Evolutionary conservation across 108 stramenopile genomes (phyloP).

Genomic region (Poteriospumella lacustris): DNA sequence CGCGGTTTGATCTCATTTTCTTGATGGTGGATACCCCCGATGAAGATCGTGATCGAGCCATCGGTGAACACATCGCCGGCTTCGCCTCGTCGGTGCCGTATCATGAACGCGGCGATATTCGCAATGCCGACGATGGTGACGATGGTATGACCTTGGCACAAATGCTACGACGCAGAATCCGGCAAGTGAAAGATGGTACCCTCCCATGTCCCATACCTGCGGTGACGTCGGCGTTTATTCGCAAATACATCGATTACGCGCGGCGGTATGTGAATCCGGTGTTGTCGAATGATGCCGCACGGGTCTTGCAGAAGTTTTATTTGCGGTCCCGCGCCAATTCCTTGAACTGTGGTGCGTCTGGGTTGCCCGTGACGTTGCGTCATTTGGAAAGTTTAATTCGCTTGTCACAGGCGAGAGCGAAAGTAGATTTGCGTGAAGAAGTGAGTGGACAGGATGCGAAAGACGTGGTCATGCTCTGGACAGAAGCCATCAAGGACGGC

Average conservation of each 20-base stretch:
- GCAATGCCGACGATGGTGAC: neutral
- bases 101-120: neutral
- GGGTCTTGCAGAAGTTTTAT: slow-evolving; percentile 74
- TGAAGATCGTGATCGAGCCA: slow-evolving; percentile 73
- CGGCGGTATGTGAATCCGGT: slow-evolving; percentile 82
- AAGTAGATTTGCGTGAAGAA: slow-evolving; percentile 78
- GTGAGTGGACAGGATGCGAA: no score
- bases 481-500: no score
- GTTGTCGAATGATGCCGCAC: slow-evolving; percentile 73
- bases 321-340: slow-evolving; percentile 67
- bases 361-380: slow-evolving; percentile 86
- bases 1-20: slow-evolving; percentile 93
- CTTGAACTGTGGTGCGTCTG: neutral
- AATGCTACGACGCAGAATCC: slow-evolving; percentile 69
- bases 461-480: no score
- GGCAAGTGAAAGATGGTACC: slow-evolving; percentile 66
- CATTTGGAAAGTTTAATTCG: slow-evolving; percentile 91
- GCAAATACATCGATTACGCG: slow-evolving; percentile 94
- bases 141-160: slow-evolving; percentile 45
- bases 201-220: slow-evolving; percentile 39
- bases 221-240: slow-evolving; percentile 53
- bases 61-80: slow-evolving; percentile 86
- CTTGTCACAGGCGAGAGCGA: slow-evolving; percentile 85
- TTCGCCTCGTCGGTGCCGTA: slow-evolving; percentile 51
- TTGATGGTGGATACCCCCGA: slow-evolving; percentile 86